Evolutionary conservation across 2,329 filamentous ascomycete species (phyloP), one percentile per base, ranked within the genome.

Genomic region (Aspergillus bombycis): DNA sequence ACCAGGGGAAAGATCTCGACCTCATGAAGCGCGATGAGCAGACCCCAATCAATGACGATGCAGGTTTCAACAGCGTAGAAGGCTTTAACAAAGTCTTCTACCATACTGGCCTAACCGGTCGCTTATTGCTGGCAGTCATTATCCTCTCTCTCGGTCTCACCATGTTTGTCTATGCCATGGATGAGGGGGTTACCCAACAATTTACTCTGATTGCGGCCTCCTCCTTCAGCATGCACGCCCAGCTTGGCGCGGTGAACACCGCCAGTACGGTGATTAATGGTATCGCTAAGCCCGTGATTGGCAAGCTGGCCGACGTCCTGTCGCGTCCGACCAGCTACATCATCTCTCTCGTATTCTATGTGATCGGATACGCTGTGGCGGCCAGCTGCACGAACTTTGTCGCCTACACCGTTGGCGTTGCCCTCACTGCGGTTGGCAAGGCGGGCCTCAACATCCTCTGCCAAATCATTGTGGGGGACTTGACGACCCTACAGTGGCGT

Each of bases 401-500:
- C 1, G 69, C 67, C 7, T 75, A 74, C 53, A 68, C 65, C 1
- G 67, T 74, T 32, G 72, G 72, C 3, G 68, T 68, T 8, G 68
- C 52, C 19, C 72, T 75, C 52, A 71, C 70, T 4, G 63, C 73
- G 1, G 66, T 74, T 45, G 71, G 73, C 2, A 73, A 72, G 36
- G 71, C 71, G 1, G 73, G 73, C 9, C 67, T 74, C 0, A 69
- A 75, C 58, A 60, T 75, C 3, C 61, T 74, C 12, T 65, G 66
- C 61, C 68, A 74, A 38, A 71, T 74, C 38, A 36, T 75, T 32
- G 71, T 75, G 2, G 73, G 64, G 8, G 73, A 75, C 56, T 57
- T 75, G 48, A 74, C 73, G 4, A 66, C 69, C 0, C 59, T 74
- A 9, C 61, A 73, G 61, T 75, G 73, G 73, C 70, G 73, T 30